Evolutionary conservation across 2,329 filamentous ascomycete species (phyloP), one percentile per base, ranked within the genome.

Genomic region (Trichophyton mentagrophytes): DNA sequence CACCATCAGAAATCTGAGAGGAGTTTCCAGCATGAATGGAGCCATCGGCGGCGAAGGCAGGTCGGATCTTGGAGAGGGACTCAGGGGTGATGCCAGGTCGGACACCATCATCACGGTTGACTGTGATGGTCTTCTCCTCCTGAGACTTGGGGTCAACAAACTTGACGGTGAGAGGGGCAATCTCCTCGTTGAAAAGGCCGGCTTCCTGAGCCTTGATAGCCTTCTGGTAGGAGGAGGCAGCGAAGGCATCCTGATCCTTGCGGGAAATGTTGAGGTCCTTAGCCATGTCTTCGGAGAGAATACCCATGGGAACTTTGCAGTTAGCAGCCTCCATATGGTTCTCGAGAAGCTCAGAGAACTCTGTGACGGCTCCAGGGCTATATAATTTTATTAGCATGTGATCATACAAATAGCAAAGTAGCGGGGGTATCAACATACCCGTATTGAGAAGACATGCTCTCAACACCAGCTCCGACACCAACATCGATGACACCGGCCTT

Each of bases 241-340:
- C 93, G 74, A 97, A 99, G n/a, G 84, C 83, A 73, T 99, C 93
- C 76, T 97, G 93, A 59, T 82, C 78, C 9, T 80, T 77, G 64
- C 93, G 87, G 61, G 78, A 70, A 70, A 97, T 83, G 62, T 81
- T 80, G 69, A 87, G 84, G 72, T 90, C 90, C 76, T 90, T 88
- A 67, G 92, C 93, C 92, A 97, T 96, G 70, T 92, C 76, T 77
- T 99, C 93, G 30, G 90, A 96, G 57, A 97, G 80, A 9, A 90
- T 83, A 68, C 92, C 92, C 93, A 97, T 97, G 73, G 90, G 86
- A 2, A 97, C 92, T 79, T 95, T 96, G 85, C 93, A 99, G 82
- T 96, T 95, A 69, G 88, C 88, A 25, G 91, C 83, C 72, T 93
- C 87, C 65, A 84, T 81, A 79, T 92, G 82, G 68, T 79, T 82